Base-by-base conservation (phyloP, 176 grass and related monocot genomes). In the Aegilops umbellulata region DNA sequence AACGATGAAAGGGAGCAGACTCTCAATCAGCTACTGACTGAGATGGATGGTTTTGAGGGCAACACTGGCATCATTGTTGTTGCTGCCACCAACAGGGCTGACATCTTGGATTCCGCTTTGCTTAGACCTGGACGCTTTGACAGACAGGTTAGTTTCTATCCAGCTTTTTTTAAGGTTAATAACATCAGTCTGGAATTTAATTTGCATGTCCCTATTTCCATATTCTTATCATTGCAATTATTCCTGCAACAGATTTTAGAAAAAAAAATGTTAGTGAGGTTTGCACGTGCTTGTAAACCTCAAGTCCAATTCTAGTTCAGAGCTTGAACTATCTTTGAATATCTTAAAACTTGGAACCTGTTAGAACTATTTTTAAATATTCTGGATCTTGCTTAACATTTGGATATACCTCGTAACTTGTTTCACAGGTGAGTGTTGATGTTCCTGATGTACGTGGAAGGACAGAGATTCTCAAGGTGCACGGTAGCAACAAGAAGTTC, bases 1-100 rank as follows among this genome's bases (percentile, higher is more conserved):
- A 97, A 97, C 74, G 95, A 97, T 84, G 95, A 97, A 87, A 94
- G 95, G 87, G 95, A 97, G 83, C 92, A 94, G 63, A 97, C 95
- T 34, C 81, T 97, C 31, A 97, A 97, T 76, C 95, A 97, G 65
- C 90, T 97, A 1, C 34, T 97, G 62, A 97, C 95, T 81, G 92
- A 97, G 90, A 97, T 97, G 95, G 95, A 97, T 90, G 95, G 95
- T 84, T 97, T 97, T 38, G 95, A 97, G 77, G 95, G 95, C 0
- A 94, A 98, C 89, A 95, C 95, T 68, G 96, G 96, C 72, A 82
- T 98, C 30, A 98, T 98, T 86, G 97, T 98, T 55, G 81, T 98
- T 91, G 97, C 97, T 79, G 97, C 97, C 8, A 98, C 97, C 60
- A 98, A 98, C 77, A 81, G 97, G 62, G 97, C 97, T 38, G 97